phyloP scores from a whole-genome alignment of 345 rosid genomes.

The Camelina hispida region DNA sequence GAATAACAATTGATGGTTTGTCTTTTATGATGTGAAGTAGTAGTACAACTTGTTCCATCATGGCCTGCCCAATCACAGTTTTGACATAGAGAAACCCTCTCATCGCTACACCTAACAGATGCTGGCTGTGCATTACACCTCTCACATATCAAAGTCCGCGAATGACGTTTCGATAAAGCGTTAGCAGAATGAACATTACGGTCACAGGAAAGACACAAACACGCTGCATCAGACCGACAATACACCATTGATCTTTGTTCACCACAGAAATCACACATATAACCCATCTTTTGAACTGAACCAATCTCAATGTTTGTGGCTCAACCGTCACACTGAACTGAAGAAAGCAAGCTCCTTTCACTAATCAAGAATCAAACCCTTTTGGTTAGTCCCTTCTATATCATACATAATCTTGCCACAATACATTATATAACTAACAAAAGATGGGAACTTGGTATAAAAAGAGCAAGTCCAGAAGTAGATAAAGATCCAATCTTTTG shows the following conservation, averaged over 20 bases:
- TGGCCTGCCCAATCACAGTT: slow-evolving; percentile 90
- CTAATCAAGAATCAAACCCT: slow-evolving; percentile 12
- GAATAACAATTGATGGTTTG: slow-evolving; percentile 77
- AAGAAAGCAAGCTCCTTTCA: slow-evolving; percentile 35
- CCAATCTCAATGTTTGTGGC: slow-evolving; percentile 34
- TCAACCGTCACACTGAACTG: slow-evolving; percentile 14
- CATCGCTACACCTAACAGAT: slow-evolving; percentile 66
- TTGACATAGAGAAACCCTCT: slow-evolving; percentile 81
- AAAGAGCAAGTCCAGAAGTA: slow-evolving; percentile 23
- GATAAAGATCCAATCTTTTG: slow-evolving; percentile 7
- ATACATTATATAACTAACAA: slow-evolving; percentile 6
- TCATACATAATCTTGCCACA: slow-evolving; percentile 8
- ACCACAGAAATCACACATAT: slow-evolving; percentile 88
- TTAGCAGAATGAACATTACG: slow-evolving; percentile 90
- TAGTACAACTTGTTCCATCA: slow-evolving; percentile 51
- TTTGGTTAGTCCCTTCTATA: slow-evolving; percentile 21
- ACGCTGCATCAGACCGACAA: slow-evolving; percentile 90
- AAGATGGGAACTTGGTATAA: slow-evolving; percentile 25
- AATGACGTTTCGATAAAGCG: slow-evolving; percentile 87
- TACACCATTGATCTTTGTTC: slow-evolving; percentile 89
- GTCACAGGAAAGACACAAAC: slow-evolving; percentile 90
- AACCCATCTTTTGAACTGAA: slow-evolving; percentile 64
- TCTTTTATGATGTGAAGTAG: slow-evolving; percentile 66
- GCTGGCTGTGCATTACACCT: slow-evolving; percentile 87
- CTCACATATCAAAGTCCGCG: slow-evolving; percentile 79